phyloP scores from a whole-genome alignment of 2,329 filamentous ascomycete species.

The Alternaria longipes region DNA sequence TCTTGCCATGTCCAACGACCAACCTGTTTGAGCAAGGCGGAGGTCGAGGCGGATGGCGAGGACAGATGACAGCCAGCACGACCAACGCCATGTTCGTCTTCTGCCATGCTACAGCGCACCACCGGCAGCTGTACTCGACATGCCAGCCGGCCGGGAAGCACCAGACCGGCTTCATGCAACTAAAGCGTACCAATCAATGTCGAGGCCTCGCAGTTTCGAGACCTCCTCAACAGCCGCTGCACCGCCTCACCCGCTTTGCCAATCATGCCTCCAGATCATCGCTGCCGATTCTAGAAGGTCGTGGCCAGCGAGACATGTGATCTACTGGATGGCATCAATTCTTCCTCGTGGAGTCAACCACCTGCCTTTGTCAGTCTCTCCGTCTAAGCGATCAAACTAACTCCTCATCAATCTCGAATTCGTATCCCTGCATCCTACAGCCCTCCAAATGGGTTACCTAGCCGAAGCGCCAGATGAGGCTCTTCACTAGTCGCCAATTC shows the following conservation, averaged over 20 bases:
- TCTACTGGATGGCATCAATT: constrained; percentile 29
- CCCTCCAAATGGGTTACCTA: constrained; percentile 7
- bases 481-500: constrained; percentile 33
- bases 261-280: constrained; percentile 20
- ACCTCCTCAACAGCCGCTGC: constrained; percentile 41
- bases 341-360: constrained; percentile 28
- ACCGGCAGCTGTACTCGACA: background rate
- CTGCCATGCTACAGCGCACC: constrained; percentile 4
- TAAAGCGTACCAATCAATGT: constrained; percentile 27
- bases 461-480: constrained; percentile 41
- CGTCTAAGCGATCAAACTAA: constrained; percentile 15
- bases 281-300: constrained; percentile 34
- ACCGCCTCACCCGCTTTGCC: constrained; percentile 37
- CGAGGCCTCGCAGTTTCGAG: constrained; percentile 21
- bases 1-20: constrained; percentile 34
- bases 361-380: constrained; percentile 26
- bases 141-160: background rate
- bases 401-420: constrained; percentile 22
- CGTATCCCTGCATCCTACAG: constrained; percentile 11
- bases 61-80: constrained; percentile 25
- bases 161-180: constrained; percentile 9
- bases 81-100: constrained; percentile 2
- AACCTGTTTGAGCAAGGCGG: constrained; percentile 1
- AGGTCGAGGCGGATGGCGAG: constrained; percentile 12
- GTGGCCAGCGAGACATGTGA: constrained; percentile 21